A percentile compares a stretch with the other conserved stretches of the same genome.
Conservation (phyloP, 352 stramenopile species). For the Aphanomyces stellatus region DNA sequence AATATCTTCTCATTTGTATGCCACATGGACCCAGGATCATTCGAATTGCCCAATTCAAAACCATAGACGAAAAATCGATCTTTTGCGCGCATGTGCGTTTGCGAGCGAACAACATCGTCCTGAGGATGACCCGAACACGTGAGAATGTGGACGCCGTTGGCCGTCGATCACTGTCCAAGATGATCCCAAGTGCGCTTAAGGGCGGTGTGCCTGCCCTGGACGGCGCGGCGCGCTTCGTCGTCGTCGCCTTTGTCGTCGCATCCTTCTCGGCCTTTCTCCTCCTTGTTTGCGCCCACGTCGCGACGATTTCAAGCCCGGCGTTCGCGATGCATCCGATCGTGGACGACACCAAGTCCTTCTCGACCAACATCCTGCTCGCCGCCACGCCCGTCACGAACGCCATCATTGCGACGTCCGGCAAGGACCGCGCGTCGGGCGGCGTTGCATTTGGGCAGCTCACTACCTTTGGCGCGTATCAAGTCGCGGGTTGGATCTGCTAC, state of each 20-base stretch:
- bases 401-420: not conserved
- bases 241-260: constrained; percentile 1
- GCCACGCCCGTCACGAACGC: not conserved
- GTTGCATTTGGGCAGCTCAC: not conserved
- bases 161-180: too few species aligned
- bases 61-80: too few species aligned
- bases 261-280: constrained; percentile 13
- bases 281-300: not conserved
- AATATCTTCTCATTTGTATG: too few species aligned
- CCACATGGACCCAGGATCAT: too few species aligned
- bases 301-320: not conserved
- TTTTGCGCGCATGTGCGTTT: too few species aligned
- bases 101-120: too few species aligned
- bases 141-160: too few species aligned
- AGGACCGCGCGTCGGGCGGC: not conserved
- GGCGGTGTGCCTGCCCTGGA: not conserved
- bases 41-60: too few species aligned
- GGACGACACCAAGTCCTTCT: not conserved
- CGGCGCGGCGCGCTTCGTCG: not conserved
- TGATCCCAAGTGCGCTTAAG: too few species aligned
- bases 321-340: not conserved
- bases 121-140: too few species aligned
- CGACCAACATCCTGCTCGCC: not conserved
- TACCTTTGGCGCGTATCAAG: constrained; percentile 11
- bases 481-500: constrained; percentile 8